Conservation (phyloP, 2,329 filamentous ascomycete genomes). For the Fonsecaea pedrosoi region DNA sequence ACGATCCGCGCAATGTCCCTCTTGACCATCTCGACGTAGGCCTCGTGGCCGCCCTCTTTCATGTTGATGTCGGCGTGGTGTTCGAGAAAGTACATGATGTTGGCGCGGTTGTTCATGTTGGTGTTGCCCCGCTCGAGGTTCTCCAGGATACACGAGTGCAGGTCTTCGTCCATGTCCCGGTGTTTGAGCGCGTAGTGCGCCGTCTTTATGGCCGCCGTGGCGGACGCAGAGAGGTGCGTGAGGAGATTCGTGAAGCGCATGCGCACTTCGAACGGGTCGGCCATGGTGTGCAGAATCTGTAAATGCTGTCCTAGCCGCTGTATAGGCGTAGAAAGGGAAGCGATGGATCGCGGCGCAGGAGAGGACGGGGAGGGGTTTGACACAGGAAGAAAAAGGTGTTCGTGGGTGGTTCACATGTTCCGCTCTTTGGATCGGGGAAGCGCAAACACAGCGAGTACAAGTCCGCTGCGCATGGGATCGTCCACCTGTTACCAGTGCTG, state of each 20-base stretch:
- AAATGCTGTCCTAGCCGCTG: too few species aligned
- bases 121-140: slow-evolving; percentile 83
- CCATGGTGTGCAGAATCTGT: slow-evolving; percentile 57
- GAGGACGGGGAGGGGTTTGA: not conserved
- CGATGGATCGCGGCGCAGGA: not conserved
- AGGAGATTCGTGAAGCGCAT: slow-evolving; percentile 94
- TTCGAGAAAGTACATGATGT: slow-evolving; percentile 99
- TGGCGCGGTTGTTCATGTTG: slow-evolving; percentile 95
- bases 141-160: slow-evolving; percentile 96
- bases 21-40: slow-evolving; percentile 94
- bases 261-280: slow-evolving; percentile 95
- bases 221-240: slow-evolving; percentile 87
- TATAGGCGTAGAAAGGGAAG: not conserved
- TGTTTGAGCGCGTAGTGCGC: slow-evolving; percentile 95
- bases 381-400: not conserved
- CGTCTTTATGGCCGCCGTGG: slow-evolving; percentile 87
- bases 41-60: slow-evolving; percentile 71
- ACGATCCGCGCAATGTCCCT: slow-evolving; percentile 90
- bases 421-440: not conserved
- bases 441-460: not conserved
- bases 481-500: not conserved
- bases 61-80: slow-evolving; percentile 86
- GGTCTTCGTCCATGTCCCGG: slow-evolving; percentile 92
- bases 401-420: not conserved
- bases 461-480: not conserved